A percentile compares a stretch with the other conserved stretches of the same genome.
Conservation (phyloP, 768 basidiomycete genomes). For the Pisolithus orientalis region DNA sequence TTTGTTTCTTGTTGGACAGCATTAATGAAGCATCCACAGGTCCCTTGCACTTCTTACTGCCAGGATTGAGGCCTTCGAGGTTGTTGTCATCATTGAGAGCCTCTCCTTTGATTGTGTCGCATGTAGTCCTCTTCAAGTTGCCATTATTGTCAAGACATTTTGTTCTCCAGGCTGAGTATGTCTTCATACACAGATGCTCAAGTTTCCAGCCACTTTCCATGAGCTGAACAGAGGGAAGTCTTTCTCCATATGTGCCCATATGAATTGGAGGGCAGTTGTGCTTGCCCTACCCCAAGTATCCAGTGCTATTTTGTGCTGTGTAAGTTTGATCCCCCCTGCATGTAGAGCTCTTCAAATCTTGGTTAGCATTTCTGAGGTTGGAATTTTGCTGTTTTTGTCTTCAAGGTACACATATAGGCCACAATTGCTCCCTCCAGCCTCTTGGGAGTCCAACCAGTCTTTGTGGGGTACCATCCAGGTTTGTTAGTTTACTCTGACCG, state of each 20-base stretch:
- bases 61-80: too few relatives aligned
- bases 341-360: neutral
- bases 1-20: too few relatives aligned
- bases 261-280: too few relatives aligned
- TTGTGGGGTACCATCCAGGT: too few relatives aligned
- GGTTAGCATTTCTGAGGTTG: neutral
- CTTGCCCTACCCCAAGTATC: neutral
- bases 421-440: neutral
- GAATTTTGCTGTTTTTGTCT: neutral
- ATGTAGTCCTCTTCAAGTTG: neutral
- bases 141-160: neutral
- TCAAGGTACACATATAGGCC: neutral
- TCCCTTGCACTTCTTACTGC: too few relatives aligned
- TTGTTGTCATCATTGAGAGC: too few relatives aligned
- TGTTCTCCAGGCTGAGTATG: neutral
- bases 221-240: too few relatives aligned
- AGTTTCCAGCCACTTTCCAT: too few relatives aligned
- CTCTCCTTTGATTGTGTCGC: neutral
- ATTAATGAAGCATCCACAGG: too few relatives aligned
- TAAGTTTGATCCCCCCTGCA: slow-evolving; percentile 3
- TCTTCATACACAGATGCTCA: neutral
- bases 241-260: too few relatives aligned
- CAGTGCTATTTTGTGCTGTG: neutral
- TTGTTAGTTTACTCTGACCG: too few relatives aligned
- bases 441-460: too few relatives aligned